Evolutionary conservation across 1,284 basidiomycete species (phyloP).

Genomic region (Austropuccinia psidii): DNA sequence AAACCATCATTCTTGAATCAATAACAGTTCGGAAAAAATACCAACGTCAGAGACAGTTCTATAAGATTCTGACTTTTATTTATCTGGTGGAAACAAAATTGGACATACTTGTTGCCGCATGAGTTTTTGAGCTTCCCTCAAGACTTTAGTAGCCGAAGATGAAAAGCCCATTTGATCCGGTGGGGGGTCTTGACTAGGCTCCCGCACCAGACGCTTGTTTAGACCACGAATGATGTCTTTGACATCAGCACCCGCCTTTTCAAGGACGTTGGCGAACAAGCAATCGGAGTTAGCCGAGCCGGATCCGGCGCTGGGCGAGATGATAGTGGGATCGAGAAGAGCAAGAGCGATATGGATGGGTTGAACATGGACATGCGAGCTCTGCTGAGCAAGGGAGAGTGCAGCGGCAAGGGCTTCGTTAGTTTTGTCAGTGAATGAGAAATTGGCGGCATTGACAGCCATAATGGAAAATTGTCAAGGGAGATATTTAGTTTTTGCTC

Average conservation of each 20-base stretch:
- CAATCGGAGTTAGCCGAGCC: conserved; percentile 39
- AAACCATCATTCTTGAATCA: conserved; percentile 83
- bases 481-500: too few relatives aligned
- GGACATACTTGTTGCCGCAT: conserved; percentile 65
- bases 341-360: conserved; percentile 49
- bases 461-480: too few relatives aligned
- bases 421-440: conserved; percentile 37
- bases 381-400: conserved; percentile 36
- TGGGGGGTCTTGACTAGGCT: conserved; percentile 70
- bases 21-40: conserved; percentile 35
- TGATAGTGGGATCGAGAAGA: conserved; percentile 45
- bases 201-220: conserved; percentile 52
- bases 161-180: conserved; percentile 70
- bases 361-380: conserved; percentile 43
- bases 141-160: conserved; percentile 58
- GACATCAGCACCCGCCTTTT: conserved; percentile 48
- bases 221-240: conserved; percentile 47
- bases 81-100: background rate
- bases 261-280: conserved; percentile 41
- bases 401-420: conserved; percentile 30
- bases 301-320: conserved; percentile 5
- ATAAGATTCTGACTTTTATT: background rate
- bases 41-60: background rate
- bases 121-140: conserved; percentile 69
- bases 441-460: conserved; percentile 13